These are phyloP conservation scores for Solanum bukasovii DNA, from an alignment of 257 asterid genomes.

Conservation along the genomic window DNA sequence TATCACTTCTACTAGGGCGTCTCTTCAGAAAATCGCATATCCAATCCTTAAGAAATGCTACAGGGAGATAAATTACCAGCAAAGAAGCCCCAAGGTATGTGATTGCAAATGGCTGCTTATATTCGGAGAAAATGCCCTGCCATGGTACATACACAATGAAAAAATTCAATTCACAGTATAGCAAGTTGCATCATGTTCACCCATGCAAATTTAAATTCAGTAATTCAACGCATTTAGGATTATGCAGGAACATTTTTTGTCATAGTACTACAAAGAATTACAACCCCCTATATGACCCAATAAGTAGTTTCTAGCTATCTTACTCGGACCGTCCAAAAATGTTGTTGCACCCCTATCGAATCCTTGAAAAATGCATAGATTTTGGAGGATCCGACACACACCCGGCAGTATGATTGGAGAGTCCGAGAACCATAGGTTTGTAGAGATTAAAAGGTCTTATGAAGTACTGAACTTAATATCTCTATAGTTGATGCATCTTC, in stretches of 20 bases:
- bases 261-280: not conserved
- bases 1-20: conserved; percentile 27
- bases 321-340: not conserved
- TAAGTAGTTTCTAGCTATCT: not conserved
- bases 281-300: not conserved
- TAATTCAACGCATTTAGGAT: not conserved
- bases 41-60: conserved; percentile 76
- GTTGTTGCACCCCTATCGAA: not conserved
- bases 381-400: not conserved
- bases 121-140: conserved; percentile 88
- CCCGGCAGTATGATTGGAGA: not conserved
- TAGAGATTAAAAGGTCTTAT: not conserved
- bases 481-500: not conserved
- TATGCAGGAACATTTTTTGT: not conserved
- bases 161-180: not conserved
- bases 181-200: not conserved
- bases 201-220: not conserved
- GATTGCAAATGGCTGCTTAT: conserved; percentile 97
- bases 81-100: conserved; percentile 97
- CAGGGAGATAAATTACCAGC: conserved; percentile 87
- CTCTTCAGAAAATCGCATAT: conserved; percentile 41
- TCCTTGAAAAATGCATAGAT: not conserved
- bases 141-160: not conserved
- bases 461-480: not conserved
- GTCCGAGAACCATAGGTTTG: not conserved